A percentile compares a stretch with the other conserved stretches of the same genome.
Conservation (phyloP, 2,329 filamentous ascomycete species). For the Colletotrichum nymphaeae region DNA sequence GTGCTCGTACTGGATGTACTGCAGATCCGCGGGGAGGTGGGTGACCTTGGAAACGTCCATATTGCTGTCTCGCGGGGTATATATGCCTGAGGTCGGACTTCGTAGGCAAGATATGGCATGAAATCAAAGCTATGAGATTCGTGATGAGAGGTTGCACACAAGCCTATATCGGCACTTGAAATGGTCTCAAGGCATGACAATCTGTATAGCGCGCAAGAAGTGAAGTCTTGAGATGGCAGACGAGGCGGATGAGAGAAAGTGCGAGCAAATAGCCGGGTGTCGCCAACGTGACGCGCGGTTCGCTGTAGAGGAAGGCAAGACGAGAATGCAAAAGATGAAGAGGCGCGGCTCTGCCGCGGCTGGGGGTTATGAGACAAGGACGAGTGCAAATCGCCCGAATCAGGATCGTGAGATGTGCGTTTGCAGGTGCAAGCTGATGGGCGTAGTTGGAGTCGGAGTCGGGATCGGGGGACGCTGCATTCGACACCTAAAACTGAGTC, state of each 20-base stretch:
- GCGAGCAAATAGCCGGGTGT: background rate
- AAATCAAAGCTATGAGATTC: background rate
- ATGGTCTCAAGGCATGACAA: slow-evolving; percentile 32
- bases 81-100: background rate
- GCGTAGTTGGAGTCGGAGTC: background rate
- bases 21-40: slow-evolving; percentile 58
- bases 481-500: background rate
- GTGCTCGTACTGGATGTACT: slow-evolving; percentile 73
- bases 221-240: background rate
- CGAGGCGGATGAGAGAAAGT: background rate
- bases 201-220: background rate
- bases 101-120: background rate
- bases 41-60: slow-evolving; percentile 49
- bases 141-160: background rate
- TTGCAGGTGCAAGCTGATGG: slow-evolving; percentile 5
- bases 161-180: slow-evolving; percentile 15
- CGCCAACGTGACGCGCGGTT: background rate
- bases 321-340: background rate
- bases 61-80: background rate
- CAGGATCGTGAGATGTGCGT: slow-evolving; percentile 4
- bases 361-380: background rate
- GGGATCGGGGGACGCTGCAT: background rate
- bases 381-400: background rate
- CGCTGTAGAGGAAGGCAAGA: background rate
- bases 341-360: slow-evolving; percentile 21